These are phyloP conservation scores for Thielaviopsis cerberus DNA, from an alignment of 2,329 filamentous ascomycete species.

Conservation along the genomic window DNA sequence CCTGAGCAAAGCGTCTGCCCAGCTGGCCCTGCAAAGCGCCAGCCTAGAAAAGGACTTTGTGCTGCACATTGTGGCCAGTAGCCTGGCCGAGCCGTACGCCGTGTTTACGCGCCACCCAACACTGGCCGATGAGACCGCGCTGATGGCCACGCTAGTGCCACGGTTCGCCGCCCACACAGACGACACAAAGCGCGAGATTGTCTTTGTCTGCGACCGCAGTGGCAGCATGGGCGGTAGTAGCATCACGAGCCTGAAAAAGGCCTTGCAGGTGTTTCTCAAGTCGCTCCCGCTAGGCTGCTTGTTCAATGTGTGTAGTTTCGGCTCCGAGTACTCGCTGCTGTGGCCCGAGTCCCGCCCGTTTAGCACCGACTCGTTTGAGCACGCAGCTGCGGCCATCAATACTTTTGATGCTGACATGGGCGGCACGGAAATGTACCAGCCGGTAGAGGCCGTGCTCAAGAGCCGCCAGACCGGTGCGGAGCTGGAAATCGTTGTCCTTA, in stretches of 20 bases:
- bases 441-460: constrained; percentile 26
- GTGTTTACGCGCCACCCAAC: constrained; percentile 47
- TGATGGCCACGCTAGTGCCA: constrained; percentile 55
- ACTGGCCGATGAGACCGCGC: constrained; percentile 39
- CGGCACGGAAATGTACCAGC: constrained; percentile 32
- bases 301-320: constrained; percentile 57
- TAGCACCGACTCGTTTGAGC: constrained; percentile 23
- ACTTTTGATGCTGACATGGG: constrained; percentile 29
- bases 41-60: constrained; percentile 51
- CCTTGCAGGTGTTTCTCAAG: constrained; percentile 45
- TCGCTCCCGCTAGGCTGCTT: constrained; percentile 43
- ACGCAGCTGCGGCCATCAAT: constrained; percentile 25
- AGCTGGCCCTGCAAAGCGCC: constrained; percentile 38
- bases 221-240: constrained; percentile 39
- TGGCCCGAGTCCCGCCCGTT: constrained; percentile 29
- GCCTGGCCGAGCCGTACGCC: constrained; percentile 41
- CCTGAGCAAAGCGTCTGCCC: constrained; percentile 20
- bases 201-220: constrained; percentile 56
- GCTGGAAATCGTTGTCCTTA: constrained; percentile 36
- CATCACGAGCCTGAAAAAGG: constrained; percentile 34
- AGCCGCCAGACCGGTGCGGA: constrained; percentile 27
- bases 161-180: constrained; percentile 39
- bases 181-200: constrained; percentile 37
- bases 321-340: constrained; percentile 26
- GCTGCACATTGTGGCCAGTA: constrained; percentile 42